phyloP scores from a whole-genome alignment of 1,284 basidiomycete species.

The Cerioporus squamosus region DNA sequence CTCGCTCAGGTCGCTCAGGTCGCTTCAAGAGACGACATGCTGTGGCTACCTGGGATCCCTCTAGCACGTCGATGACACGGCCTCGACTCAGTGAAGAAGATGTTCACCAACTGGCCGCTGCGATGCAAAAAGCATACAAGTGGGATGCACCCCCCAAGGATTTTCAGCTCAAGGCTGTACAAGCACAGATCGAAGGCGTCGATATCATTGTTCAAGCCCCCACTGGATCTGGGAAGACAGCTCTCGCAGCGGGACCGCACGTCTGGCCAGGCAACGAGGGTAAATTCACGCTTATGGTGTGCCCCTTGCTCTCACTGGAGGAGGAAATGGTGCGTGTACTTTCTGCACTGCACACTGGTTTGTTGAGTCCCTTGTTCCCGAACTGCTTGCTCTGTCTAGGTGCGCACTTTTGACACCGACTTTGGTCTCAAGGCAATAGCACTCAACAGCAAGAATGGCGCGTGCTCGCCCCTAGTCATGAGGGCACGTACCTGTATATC shows the following conservation, averaged over 20 bases:
- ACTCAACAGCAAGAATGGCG: slow-evolving; percentile 39
- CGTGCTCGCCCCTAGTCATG: slow-evolving; percentile 27
- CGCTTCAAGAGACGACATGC: no score
- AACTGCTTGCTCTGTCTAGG: slow-evolving; percentile 13
- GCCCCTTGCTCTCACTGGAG: slow-evolving; percentile 42
- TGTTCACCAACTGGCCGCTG: not conserved
- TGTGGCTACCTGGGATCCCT: no score
- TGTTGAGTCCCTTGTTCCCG: no score
- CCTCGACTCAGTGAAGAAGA: not conserved
- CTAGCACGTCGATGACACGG: not conserved
- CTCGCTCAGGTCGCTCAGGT: no score
- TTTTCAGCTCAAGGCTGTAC: slow-evolving; percentile 25
- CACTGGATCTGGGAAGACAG: slow-evolving; percentile 23
- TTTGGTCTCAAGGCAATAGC: slow-evolving; percentile 36
- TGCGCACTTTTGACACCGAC: slow-evolving; percentile 33
- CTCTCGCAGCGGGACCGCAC: slow-evolving; percentile 27
- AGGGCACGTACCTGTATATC: slow-evolving; percentile 19
- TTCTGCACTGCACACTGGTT: no score
- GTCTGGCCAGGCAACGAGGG: slow-evolving; percentile 25
- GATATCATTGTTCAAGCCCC: slow-evolving; percentile 23
- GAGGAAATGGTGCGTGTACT: slow-evolving; percentile 38
- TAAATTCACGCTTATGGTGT: slow-evolving; percentile 39
- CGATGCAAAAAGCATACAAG: not conserved
- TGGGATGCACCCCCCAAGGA: slow-evolving; percentile 13
- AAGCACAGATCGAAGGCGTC: slow-evolving; percentile 14